These are phyloP conservation scores for Penicillium sp. DNA, from an alignment of 2,329 filamentous ascomycete genomes.

Conservation along the genomic window DNA sequence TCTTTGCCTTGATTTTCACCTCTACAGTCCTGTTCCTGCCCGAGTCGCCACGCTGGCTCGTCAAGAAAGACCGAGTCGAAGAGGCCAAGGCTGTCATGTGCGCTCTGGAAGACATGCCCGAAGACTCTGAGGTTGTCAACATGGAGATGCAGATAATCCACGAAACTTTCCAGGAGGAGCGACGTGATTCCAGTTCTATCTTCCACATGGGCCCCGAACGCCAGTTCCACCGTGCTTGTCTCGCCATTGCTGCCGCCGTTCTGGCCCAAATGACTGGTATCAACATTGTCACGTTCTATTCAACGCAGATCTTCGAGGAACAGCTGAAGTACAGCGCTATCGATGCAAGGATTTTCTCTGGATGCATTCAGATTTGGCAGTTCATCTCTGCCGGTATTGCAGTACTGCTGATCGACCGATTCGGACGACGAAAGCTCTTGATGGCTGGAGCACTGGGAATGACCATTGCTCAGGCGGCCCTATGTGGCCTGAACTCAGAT, in stretches of 20 bases:
- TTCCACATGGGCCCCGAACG: too few relatives aligned
- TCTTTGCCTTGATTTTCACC: slow-evolving; percentile 57
- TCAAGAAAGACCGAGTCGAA: slow-evolving; percentile 57
- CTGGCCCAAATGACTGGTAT: slow-evolving; percentile 22
- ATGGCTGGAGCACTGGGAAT: slow-evolving; percentile 32
- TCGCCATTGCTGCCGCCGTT: too few relatives aligned
- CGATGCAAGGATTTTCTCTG: slow-evolving; percentile 28
- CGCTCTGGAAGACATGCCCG: slow-evolving; percentile 51
- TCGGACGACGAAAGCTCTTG: slow-evolving; percentile 45
- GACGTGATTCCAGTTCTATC: too few relatives aligned
- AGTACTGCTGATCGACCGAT: slow-evolving; percentile 33
- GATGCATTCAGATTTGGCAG: slow-evolving; percentile 34
- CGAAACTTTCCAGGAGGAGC: background rate
- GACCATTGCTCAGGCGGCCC: slow-evolving; percentile 22
- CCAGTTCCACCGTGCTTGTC: too few relatives aligned
- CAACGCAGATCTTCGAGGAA: slow-evolving; percentile 33
- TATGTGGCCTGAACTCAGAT: slow-evolving; percentile 24
- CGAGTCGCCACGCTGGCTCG: slow-evolving; percentile 61
- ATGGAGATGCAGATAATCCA: slow-evolving; percentile 15
- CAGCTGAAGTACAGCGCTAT: slow-evolving; percentile 29
- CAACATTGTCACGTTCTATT: slow-evolving; percentile 40
- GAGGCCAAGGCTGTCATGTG: slow-evolving; percentile 51
- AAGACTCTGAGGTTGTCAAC: slow-evolving; percentile 29
- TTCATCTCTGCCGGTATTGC: slow-evolving; percentile 28
- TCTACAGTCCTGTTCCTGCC: slow-evolving; percentile 53